These are phyloP conservation scores for Euphorbia corollata DNA, from an alignment of 441 rosid genomes.

Conservation along the genomic window DNA sequence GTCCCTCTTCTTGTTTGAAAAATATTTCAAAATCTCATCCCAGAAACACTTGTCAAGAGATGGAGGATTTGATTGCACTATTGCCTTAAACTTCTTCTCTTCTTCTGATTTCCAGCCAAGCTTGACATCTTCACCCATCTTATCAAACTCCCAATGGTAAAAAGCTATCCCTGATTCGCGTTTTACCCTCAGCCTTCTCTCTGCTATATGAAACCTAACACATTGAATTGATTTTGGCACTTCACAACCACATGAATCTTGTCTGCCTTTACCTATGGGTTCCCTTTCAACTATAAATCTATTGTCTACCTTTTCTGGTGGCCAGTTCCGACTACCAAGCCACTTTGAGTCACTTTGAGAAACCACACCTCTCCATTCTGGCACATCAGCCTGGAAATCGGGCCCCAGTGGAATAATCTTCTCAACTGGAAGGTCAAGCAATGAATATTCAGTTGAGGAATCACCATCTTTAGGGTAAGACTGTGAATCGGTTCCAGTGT, in stretches of 20 bases:
- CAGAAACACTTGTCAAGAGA: constrained; percentile 38
- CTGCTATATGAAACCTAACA: constrained; percentile 55
- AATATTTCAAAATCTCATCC: constrained; percentile 35
- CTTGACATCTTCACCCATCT: constrained; percentile 66
- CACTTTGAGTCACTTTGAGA: constrained; percentile 64
- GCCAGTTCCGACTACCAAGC: constrained; percentile 73
- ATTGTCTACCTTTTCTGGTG: constrained; percentile 29
- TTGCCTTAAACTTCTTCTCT: constrained; percentile 37
- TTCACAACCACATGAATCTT: constrained; percentile 66
- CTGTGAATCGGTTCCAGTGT: constrained; percentile 23
- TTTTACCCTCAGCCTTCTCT: constrained; percentile 47
- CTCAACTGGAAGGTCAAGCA: constrained; percentile 30
- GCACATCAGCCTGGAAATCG: constrained; percentile 60
- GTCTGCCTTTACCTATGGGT: constrained; percentile 83
- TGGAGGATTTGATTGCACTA: constrained; percentile 28
- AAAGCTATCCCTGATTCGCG: constrained; percentile 66
- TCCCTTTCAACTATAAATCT: constrained; percentile 57
- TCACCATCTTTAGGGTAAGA: no score
- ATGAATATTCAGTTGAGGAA: constrained; percentile 26
- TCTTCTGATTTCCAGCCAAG: constrained; percentile 54
- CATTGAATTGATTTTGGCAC: constrained; percentile 53
- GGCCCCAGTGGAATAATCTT: constrained; percentile 50
- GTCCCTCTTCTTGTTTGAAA: constrained; percentile 47
- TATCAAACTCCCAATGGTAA: constrained; percentile 47
- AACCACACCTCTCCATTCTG: constrained; percentile 51